These are phyloP conservation scores for Carex myosuroides DNA, from an alignment of 176 grass and related monocot species.

Conservation along the genomic window DNA sequence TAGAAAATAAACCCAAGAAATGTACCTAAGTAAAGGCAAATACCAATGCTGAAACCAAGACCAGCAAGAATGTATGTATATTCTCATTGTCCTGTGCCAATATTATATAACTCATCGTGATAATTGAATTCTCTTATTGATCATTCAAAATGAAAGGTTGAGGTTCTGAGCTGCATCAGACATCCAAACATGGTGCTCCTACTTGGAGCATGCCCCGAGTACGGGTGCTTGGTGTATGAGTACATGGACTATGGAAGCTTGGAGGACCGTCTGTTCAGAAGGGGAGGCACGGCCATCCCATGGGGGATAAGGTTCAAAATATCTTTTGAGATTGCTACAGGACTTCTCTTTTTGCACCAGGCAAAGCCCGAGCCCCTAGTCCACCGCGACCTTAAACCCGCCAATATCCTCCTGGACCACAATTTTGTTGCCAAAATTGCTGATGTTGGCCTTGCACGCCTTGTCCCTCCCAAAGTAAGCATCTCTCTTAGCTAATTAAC, in stretches of 20 bases:
- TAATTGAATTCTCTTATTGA: neutral
- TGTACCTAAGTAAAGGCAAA: neutral
- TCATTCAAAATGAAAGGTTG: slow-evolving; percentile 35
- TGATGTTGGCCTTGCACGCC: slow-evolving; percentile 65
- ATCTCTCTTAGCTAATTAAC: neutral
- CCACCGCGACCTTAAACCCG: slow-evolving; percentile 84
- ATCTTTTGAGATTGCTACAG: slow-evolving; percentile 65
- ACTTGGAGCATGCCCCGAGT: slow-evolving; percentile 85
- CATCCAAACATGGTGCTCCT: slow-evolving; percentile 92
- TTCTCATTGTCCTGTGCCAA: neutral
- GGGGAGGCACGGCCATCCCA: slow-evolving; percentile 51
- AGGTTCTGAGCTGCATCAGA: slow-evolving; percentile 75
- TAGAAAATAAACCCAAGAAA: neutral
- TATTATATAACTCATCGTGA: neutral
- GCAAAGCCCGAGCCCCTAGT: slow-evolving; percentile 79
- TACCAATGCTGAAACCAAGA: neutral
- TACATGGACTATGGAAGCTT: slow-evolving; percentile 94
- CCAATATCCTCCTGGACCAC: slow-evolving; percentile 88
- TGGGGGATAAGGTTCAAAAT: slow-evolving; percentile 78
- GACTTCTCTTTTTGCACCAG: slow-evolving; percentile 80
- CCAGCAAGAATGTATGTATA: neutral
- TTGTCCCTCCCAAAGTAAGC: slow-evolving; percentile 56
- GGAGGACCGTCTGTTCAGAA: slow-evolving; percentile 64
- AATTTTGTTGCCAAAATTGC: slow-evolving; percentile 89
- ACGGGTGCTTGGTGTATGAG: slow-evolving; percentile 78